phyloP scores from a whole-genome alignment of 257 asterid genomes.

The Leonotis leonurus region DNA sequence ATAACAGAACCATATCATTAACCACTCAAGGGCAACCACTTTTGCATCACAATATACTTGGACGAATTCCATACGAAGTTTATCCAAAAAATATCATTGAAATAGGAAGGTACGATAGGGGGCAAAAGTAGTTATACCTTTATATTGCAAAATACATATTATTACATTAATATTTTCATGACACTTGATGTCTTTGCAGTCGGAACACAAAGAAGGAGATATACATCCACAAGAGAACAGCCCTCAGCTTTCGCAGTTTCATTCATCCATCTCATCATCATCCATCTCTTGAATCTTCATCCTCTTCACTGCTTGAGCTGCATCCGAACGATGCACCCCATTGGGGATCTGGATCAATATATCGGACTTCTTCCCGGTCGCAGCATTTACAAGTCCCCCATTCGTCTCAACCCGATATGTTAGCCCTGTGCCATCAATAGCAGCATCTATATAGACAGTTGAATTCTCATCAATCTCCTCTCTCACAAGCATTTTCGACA shows the following conservation, averaged over 20 bases:
- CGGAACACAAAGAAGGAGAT: not conserved
- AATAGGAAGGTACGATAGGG: too few relatives aligned
- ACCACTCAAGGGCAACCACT: too few relatives aligned
- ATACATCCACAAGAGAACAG: not conserved
- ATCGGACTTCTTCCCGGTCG: conserved; percentile 69
- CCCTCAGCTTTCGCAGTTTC: not conserved
- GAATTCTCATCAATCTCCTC: conserved; percentile 91
- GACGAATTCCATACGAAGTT: too few relatives aligned
- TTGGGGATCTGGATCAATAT: conserved; percentile 60
- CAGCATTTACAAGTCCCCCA: conserved; percentile 75
- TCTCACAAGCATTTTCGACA: conserved; percentile 72
- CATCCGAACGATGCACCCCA: conserved; percentile 29
- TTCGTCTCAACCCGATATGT: conserved; percentile 65
- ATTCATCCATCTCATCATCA: conserved; percentile 65
- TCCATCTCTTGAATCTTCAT: conserved; percentile 70
- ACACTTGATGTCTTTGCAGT: not conserved
- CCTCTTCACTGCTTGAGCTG: conserved; percentile 74
- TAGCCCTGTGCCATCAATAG: conserved; percentile 31
- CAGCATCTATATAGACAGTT: conserved; percentile 59
- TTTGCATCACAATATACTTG: too few relatives aligned
- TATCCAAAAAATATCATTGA: too few relatives aligned
- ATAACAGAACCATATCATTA: too few relatives aligned
- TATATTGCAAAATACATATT: too few relatives aligned
- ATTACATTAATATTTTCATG: too few relatives aligned
- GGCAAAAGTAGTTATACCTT: too few relatives aligned